Evolutionary conservation across 371 early-diverging fungal species (phyloP), one percentile per base, ranked within the genome.

Genomic region (Mycotypha africana): DNA sequence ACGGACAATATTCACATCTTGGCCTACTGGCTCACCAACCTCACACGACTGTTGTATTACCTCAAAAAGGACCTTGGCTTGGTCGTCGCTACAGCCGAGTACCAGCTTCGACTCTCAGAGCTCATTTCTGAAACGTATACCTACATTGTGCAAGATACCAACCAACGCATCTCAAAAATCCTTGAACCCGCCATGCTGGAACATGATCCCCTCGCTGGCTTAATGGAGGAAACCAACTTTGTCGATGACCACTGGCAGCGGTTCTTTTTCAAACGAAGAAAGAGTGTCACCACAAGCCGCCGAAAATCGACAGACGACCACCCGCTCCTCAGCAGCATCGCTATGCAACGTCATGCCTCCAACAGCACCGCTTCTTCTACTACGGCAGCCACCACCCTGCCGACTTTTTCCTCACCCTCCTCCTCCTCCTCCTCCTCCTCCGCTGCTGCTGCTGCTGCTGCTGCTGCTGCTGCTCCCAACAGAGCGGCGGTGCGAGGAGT

Each of bases 21-120:
- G n/a, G 77, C 85, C 4, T 91, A 83, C 49, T 93, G 92, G 93
- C 69, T 89, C 10, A 70, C 88, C 20, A 93, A 93, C 58, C 55
- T 74, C 24, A 78, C 81, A 15, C 81, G 79, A 30, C 73, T 95
- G 3, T 47, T 91, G 8, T 84, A 86, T 51, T 92, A 84, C 54
- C 65, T 95, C 36, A 86, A 89, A 58, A 84, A 85, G 43, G 95
- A 95, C 56, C 30, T 75, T 12, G 77, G 78, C 4, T 70, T 93
- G 2, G 76, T 82, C 10, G 54, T 65, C 8, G 60, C 71, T 11
- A 86, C 89, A 12, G 76, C 70, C 26, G 56, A 66, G 19, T 61
- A 79, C 23, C 90, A 90, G 48, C 62, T 81, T 1, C 53, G 62
- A 11, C 54, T 95, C 38, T 72, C 82, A 2, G 86, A 88, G 48